Evolutionary conservation across 768 basidiomycete genomes (phyloP).

Genomic region (Termitomyces heimii): DNA sequence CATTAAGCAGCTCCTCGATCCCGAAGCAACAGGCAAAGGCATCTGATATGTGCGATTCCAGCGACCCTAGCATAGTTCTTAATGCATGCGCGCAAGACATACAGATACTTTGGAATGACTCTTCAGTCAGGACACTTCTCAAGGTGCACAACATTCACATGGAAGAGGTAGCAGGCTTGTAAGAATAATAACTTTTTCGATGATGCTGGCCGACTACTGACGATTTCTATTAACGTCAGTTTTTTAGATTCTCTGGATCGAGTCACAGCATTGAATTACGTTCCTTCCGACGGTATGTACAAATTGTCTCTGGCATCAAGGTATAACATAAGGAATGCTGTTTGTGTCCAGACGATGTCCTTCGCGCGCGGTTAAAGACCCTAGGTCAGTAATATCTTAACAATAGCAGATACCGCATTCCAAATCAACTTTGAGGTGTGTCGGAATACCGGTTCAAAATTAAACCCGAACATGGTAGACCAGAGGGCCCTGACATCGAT

Average conservation of each 20-base stretch:
- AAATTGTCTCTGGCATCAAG: background rate
- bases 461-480: slow-evolving; percentile 29
- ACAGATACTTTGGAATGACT: slow-evolving; percentile 57
- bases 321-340: background rate
- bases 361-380: slow-evolving; percentile 66
- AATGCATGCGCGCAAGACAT: slow-evolving; percentile 61
- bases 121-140: slow-evolving; percentile 45
- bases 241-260: slow-evolving; percentile 64
- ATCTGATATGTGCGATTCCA: slow-evolving; percentile 39
- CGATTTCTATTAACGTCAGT: slow-evolving; percentile 31
- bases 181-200: slow-evolving; percentile 20
- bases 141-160: slow-evolving; percentile 47
- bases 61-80: slow-evolving; percentile 53
- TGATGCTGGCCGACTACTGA: background rate
- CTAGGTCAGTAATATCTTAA: slow-evolving; percentile 21
- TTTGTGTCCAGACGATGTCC: slow-evolving; percentile 51
- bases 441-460: slow-evolving; percentile 69
- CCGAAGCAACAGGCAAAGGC: slow-evolving; percentile 18
- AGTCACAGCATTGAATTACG: slow-evolving; percentile 54
- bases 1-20: slow-evolving; percentile 31
- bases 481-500: background rate
- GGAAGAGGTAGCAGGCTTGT: slow-evolving; percentile 74
- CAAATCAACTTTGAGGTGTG: slow-evolving; percentile 36
- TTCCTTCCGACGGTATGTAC: slow-evolving; percentile 58
- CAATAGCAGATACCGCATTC: background rate